These are phyloP conservation scores for Cyanodermella asteris DNA, from an alignment of 2,329 filamentous ascomycete species.

Conservation along the genomic window DNA sequence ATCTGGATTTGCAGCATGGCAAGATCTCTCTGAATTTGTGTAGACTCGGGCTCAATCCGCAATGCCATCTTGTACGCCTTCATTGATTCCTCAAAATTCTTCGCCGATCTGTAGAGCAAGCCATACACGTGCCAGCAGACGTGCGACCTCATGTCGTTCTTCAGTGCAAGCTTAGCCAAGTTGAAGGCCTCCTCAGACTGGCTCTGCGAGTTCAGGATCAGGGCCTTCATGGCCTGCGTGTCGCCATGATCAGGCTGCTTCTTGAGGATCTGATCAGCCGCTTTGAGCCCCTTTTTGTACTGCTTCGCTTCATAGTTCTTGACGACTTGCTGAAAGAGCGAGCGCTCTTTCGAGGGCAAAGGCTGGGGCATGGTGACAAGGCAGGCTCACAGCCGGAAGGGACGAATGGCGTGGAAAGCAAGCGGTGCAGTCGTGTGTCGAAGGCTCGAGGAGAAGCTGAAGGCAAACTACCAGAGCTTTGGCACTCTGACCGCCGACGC, in stretches of 20 bases:
- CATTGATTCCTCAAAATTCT: slow-evolving; percentile 97
- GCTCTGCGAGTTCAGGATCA: slow-evolving; percentile 83
- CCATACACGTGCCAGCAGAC: slow-evolving; percentile 99
- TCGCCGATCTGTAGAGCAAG: slow-evolving; percentile 72
- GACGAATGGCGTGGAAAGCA: too few species aligned
- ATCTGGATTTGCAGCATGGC: slow-evolving; percentile 89
- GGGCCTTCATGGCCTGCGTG: slow-evolving; percentile 95
- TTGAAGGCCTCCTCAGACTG: slow-evolving; percentile 87
- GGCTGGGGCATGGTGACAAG: slow-evolving; percentile 14
- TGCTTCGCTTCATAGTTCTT: slow-evolving; percentile 96
- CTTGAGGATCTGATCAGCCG: slow-evolving; percentile 85
- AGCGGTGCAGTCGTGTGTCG: too few species aligned
- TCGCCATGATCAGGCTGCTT: slow-evolving; percentile 94
- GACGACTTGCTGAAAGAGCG: slow-evolving; percentile 85
- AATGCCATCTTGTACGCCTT: slow-evolving; percentile 97
- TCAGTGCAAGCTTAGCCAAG: slow-evolving; percentile 76
- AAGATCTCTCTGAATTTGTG: slow-evolving; percentile 83
- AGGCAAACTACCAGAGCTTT: too few species aligned
- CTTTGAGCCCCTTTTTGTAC: slow-evolving; percentile 91
- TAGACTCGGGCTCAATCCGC: slow-evolving; percentile 77
- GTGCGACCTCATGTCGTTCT: slow-evolving; percentile 95
- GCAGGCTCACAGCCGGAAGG: too few species aligned
- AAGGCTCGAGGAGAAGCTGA: too few species aligned
- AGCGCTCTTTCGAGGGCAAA: slow-evolving; percentile 59
- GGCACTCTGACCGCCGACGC: too few species aligned